Evolutionary conservation across 768 basidiomycete genomes (phyloP).

Genomic region (Leccinum imitatum): DNA sequence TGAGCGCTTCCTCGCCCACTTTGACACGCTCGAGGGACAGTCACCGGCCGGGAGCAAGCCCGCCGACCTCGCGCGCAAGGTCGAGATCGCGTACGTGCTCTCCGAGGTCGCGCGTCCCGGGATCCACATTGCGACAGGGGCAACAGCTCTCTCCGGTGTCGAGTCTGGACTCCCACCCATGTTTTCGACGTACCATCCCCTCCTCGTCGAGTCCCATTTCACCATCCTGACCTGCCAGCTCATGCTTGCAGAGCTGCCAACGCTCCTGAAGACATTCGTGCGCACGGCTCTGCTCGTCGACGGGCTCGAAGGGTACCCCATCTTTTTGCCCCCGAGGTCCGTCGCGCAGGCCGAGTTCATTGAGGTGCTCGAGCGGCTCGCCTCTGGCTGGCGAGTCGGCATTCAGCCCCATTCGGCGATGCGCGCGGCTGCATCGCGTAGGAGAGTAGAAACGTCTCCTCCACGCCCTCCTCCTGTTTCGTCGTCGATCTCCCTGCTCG

Average conservation of each 20-base stretch:
- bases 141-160: constrained; percentile 39
- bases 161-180: constrained; percentile 43
- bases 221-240: constrained; percentile 72
- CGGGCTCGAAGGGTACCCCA: constrained; percentile 83
- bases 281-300: constrained; percentile 70
- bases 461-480: constrained; percentile 19
- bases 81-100: constrained; percentile 67
- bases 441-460: constrained; percentile 36
- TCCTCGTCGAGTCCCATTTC: constrained; percentile 86
- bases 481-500: constrained; percentile 22
- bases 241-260: constrained; percentile 73
- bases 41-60: constrained; percentile 17
- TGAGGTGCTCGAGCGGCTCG: constrained; percentile 80
- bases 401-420: constrained; percentile 54
- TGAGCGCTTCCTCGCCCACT: constrained; percentile 80
- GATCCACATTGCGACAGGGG: constrained; percentile 37
- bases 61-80: constrained; percentile 47
- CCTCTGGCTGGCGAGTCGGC: constrained; percentile 71
- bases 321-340: constrained; percentile 83
- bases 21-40: constrained; percentile 65
- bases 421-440: constrained; percentile 22
- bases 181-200: constrained; percentile 88
- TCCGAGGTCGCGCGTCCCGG: constrained; percentile 69
- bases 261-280: constrained; percentile 61
- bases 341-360: constrained; percentile 91